Evolutionary conservation across 192 early-diverging fungal genomes (phyloP).

Genomic region (Jimgerdemannia flammicorona): DNA sequence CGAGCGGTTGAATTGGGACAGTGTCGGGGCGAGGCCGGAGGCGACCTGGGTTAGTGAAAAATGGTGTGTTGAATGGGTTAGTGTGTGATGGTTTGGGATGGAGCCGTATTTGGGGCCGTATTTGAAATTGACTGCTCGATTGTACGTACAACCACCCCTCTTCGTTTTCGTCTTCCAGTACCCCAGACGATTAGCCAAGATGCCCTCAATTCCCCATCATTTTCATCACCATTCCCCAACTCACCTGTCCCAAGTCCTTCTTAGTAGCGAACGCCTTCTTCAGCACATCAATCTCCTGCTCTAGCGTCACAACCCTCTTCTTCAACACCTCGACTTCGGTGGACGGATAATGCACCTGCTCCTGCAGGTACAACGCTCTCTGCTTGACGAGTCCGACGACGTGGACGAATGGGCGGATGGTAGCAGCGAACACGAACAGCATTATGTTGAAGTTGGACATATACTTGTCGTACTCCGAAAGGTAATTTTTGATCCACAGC

Average conservation of each 20-base stretch:
- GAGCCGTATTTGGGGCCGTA: too few relatives aligned
- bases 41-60: constrained; percentile 16
- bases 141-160: too few relatives aligned
- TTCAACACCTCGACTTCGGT: constrained; percentile 44
- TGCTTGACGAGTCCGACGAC: constrained; percentile 42
- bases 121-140: too few relatives aligned
- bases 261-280: constrained; percentile 53
- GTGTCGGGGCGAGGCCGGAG: constrained; percentile 45
- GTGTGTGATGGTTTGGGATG: too few relatives aligned
- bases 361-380: constrained; percentile 48
- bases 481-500: constrained; percentile 46
- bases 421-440: constrained; percentile 53
- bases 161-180: too few relatives aligned
- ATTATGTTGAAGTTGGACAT: constrained; percentile 52
- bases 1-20: constrained; percentile 48
- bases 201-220: too few relatives aligned
- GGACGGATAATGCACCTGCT: constrained; percentile 45
- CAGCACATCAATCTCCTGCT: constrained; percentile 43
- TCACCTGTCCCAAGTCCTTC: constrained; percentile 45
- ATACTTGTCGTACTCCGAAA: constrained; percentile 50
- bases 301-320: constrained; percentile 39
- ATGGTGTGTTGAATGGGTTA: neutral
- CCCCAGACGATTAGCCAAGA: too few relatives aligned
- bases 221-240: neutral
- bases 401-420: constrained; percentile 49